Percentiles rank a stretch among this genome's conserved stretches.
phyloP scores from a whole-genome alignment of 2,329 filamentous ascomycete species.

The Xylaria sp. region DNA sequence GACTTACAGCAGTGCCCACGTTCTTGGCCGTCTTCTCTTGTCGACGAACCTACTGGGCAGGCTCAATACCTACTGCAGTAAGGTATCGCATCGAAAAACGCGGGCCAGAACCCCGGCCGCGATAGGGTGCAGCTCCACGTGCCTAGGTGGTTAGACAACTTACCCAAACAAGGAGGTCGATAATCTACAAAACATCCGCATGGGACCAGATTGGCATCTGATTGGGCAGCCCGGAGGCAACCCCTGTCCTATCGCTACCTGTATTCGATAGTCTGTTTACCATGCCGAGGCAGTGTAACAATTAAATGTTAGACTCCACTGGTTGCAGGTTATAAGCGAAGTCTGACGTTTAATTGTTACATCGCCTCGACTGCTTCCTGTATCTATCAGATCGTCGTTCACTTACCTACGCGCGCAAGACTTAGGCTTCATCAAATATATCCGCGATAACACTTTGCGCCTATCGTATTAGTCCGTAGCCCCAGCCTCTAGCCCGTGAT shows the following conservation, averaged over 20 bases:
- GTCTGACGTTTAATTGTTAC: neutral
- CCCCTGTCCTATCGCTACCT: neutral
- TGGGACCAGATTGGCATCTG: neutral
- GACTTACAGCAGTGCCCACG: neutral
- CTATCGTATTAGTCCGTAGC: neutral
- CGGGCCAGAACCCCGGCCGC: neutral
- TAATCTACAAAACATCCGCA: neutral
- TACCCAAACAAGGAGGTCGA: conserved; percentile 31
- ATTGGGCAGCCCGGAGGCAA: neutral
- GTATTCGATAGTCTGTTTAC: neutral
- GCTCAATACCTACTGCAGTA: neutral
- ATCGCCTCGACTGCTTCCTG: neutral
- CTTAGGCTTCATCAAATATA: neutral
- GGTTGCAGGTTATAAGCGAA: no score
- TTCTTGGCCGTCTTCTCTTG: neutral
- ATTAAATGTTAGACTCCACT: no score
- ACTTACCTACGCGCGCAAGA: neutral
- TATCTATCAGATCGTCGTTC: neutral
- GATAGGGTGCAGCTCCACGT: conserved; percentile 12
- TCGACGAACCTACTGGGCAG: neutral
- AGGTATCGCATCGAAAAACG: conserved; percentile 1
- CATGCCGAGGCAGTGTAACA: neutral
- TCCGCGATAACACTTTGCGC: neutral
- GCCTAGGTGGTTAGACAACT: conserved; percentile 12
- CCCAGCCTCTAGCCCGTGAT: neutral